Percentiles rank a stretch among this genome's conserved stretches.
Evolutionary conservation across 805 yeast genomes (phyloP).

Genomic region (Candida silvicultrix): DNA sequence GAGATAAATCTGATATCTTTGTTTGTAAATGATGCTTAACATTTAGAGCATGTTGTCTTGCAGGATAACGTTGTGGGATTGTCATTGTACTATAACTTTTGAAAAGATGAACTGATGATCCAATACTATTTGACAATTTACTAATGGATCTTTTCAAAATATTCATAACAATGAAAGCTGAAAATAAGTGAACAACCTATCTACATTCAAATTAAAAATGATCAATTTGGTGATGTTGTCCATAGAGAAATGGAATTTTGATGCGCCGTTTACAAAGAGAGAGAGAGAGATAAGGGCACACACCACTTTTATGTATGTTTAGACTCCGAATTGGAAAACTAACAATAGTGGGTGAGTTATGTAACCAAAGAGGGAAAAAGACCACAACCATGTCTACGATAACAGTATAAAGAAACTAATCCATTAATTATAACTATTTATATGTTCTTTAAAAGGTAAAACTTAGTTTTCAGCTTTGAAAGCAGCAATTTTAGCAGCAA

Average conservation of each 20-base stretch:
- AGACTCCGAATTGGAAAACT: too few species aligned
- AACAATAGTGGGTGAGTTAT: too few species aligned
- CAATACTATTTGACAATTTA: background rate
- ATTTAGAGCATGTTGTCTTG: slow-evolving; percentile 64
- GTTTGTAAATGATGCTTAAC: slow-evolving; percentile 36
- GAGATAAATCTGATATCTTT: slow-evolving; percentile 18
- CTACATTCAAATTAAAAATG: too few species aligned
- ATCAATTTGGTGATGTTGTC: too few species aligned
- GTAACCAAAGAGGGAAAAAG: too few species aligned
- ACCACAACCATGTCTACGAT: background rate
- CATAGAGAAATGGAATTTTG: too few species aligned
- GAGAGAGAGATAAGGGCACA: too few species aligned
- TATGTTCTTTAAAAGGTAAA: background rate
- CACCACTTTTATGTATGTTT: too few species aligned
- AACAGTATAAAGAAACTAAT: background rate
- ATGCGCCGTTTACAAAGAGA: too few species aligned
- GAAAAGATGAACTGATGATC: background rate
- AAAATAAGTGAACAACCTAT: too few species aligned
- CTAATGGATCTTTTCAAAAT: background rate
- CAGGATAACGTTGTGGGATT: slow-evolving; percentile 59
- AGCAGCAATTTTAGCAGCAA: slow-evolving; percentile 92
- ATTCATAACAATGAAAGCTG: background rate
- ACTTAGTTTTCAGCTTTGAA: slow-evolving; percentile 43
- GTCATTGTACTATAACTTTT: slow-evolving; percentile 9
- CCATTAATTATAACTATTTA: background rate